phyloP scores from a whole-genome alignment of 2,329 filamentous ascomycete genomes.

The Rhexocercosporidium sp. region DNA sequence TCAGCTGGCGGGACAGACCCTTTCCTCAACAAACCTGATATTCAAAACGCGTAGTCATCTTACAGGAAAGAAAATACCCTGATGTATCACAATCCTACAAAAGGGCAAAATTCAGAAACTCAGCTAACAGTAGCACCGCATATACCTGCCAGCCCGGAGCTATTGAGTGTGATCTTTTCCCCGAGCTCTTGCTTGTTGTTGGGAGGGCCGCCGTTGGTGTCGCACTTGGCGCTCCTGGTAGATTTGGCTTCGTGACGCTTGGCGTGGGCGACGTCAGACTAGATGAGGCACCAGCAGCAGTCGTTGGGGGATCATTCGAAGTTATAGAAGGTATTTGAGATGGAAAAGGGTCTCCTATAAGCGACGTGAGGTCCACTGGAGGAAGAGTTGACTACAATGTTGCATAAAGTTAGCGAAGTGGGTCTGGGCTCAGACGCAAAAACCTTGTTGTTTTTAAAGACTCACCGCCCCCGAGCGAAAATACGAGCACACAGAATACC shows the following conservation, averaged over 20 bases:
- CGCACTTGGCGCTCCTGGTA: not conserved
- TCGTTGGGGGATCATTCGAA: not conserved
- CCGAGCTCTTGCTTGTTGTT: not conserved
- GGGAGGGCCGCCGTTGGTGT: not conserved
- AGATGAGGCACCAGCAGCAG: not conserved
- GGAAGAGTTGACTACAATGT: not conserved
- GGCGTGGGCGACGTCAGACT: not conserved
- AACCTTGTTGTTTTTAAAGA: not conserved
- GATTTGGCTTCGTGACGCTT: not conserved
- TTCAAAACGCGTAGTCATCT: no score
- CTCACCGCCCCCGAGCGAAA: conserved; percentile 6
- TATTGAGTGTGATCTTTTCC: no score
- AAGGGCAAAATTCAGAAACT: no score
- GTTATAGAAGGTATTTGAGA: not conserved
- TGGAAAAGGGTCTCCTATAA: not conserved
- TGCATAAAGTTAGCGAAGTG: not conserved
- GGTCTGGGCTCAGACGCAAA: not conserved
- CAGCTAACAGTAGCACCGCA: no score
- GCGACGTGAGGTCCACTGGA: not conserved
- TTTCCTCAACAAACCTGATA: no score
- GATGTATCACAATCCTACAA: no score
- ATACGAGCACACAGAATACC: conserved; percentile 6
- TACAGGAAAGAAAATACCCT: no score
- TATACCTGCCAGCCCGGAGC: no score
- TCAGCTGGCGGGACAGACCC: no score